Evolutionary conservation across 208 protist genomes (phyloP).

Genomic region (Wallacemonas collosoma): DNA sequence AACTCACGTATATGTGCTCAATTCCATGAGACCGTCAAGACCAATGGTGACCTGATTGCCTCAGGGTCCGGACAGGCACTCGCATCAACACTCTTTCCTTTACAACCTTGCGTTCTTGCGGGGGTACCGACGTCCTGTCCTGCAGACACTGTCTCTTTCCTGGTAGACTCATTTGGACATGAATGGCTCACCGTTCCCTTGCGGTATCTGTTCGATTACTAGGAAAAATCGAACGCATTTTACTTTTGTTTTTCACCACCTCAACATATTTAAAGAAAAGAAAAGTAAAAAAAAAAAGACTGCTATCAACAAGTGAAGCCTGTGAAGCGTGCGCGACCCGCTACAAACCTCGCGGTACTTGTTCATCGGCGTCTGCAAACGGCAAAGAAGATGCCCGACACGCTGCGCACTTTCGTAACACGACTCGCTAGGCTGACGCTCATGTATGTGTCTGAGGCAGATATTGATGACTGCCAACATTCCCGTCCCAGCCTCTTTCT

Average conservation of each 20-base stretch:
- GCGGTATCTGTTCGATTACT: constrained; percentile 42
- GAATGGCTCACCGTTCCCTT: constrained; percentile 72
- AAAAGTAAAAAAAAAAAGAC: background rate
- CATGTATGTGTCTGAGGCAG: too few species aligned
- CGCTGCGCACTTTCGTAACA: too few species aligned
- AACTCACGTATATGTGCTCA: constrained; percentile 76
- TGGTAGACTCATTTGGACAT: constrained; percentile 65
- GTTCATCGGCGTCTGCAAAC: too few species aligned
- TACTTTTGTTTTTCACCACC: constrained; percentile 6
- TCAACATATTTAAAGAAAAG: background rate
- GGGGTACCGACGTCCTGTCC: constrained; percentile 59
- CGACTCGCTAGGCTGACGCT: too few species aligned
- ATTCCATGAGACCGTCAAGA: constrained; percentile 52
- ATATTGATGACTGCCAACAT: too few species aligned
- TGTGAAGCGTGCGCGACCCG: too few species aligned
- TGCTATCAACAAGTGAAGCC: too few species aligned
- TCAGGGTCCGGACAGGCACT: constrained; percentile 48
- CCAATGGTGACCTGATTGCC: constrained; percentile 25
- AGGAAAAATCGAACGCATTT: background rate
- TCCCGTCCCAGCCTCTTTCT: too few species aligned
- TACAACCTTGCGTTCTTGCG: constrained; percentile 58
- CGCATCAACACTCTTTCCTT: constrained; percentile 53
- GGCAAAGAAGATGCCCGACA: too few species aligned
- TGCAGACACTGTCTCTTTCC: constrained; percentile 61
- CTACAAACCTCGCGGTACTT: too few species aligned